A percentile compares a stretch with the other conserved stretches of the same genome.
Evolutionary conservation across 2,329 filamentous ascomycete genomes (phyloP).

Genomic region (Stemphylium beticola): DNA sequence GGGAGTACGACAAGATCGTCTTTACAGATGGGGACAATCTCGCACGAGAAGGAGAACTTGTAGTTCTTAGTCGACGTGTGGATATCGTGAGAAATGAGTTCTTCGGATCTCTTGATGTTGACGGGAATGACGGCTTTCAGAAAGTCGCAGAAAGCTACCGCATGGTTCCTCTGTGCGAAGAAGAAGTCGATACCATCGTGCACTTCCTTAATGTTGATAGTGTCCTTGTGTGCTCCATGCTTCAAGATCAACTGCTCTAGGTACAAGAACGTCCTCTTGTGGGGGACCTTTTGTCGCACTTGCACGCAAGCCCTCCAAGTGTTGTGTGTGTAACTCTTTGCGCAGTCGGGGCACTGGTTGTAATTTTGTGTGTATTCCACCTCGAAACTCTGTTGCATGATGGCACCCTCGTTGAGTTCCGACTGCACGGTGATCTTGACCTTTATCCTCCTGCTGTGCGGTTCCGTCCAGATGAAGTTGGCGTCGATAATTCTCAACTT

Average conservation of each 20-base stretch:
- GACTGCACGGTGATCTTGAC: conserved; percentile 94
- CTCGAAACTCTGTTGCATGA: conserved; percentile 92
- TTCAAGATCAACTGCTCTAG: conserved; percentile 96
- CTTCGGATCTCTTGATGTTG: conserved; percentile 81
- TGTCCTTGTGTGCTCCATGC: conserved; percentile 79
- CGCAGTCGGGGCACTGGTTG: conserved; percentile 87
- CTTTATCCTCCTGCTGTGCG: conserved; percentile 89
- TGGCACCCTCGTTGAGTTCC: conserved; percentile 68
- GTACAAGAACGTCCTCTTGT: conserved; percentile 85
- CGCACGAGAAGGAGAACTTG: conserved; percentile 91
- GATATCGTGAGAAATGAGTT: conserved; percentile 90
- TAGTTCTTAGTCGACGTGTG: conserved; percentile 91
- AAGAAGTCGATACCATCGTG: conserved; percentile 97
- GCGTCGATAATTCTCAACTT: conserved; percentile 96
- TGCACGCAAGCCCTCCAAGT: conserved; percentile 94
- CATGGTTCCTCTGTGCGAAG: conserved; percentile 87
- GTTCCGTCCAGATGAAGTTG: conserved; percentile 97
- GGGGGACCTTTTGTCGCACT: conserved; percentile 93
- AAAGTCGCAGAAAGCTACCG: conserved; percentile 91
- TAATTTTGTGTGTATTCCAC: conserved; percentile 89
- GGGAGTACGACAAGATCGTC: conserved; percentile 95
- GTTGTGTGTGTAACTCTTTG: conserved; percentile 95
- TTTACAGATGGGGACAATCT: conserved; percentile 94
- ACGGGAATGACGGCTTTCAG: conserved; percentile 81
- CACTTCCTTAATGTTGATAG: conserved; percentile 97